These are phyloP conservation scores for Gossypium thurberi DNA, from an alignment of 345 rosid genomes.

Conservation along the genomic window DNA sequence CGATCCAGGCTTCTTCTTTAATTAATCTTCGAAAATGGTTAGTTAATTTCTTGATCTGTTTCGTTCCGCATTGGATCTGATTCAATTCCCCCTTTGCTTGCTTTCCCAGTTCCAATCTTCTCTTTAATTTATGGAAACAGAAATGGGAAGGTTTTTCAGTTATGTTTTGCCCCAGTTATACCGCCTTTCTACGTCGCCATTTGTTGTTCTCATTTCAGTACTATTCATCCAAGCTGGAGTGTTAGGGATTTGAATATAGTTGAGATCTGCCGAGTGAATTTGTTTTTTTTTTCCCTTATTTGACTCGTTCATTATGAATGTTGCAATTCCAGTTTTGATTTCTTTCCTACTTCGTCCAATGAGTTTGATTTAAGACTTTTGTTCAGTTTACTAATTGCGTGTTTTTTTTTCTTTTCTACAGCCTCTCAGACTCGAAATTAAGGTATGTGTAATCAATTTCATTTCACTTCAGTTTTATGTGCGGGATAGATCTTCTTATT, in stretches of 20 bases:
- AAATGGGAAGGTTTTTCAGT: not conserved
- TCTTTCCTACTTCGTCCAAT: not conserved
- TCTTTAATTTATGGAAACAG: not conserved
- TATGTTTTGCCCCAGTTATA: not conserved
- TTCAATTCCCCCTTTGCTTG: constrained; percentile 1
- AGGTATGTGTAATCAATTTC: constrained; percentile 27
- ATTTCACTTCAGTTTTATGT: not conserved
- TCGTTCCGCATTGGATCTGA: constrained; percentile 19
- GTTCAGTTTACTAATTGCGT: constrained; percentile 17
- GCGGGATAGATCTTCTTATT: not conserved
- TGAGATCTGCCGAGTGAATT: constrained; percentile 14
- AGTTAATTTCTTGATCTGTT: constrained; percentile 1
- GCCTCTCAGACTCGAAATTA: constrained; percentile 43
- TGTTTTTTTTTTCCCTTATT: not conserved
- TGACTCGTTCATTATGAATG: not conserved
- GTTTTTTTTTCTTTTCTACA: constrained; percentile 21
- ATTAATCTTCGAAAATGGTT: constrained; percentile 19
- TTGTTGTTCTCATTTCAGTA: not conserved
- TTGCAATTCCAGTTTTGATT: not conserved
- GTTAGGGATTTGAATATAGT: constrained; percentile 12
- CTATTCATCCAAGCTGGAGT: not conserved
- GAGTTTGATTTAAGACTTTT: constrained; percentile 6
- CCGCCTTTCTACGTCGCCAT: not conserved
- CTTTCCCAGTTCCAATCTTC: not conserved
- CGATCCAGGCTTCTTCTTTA: not conserved